A percentile compares a stretch with the other conserved stretches of the same genome.
Conservation (phyloP, 2,329 filamentous ascomycete species). For the Arthrocladium fulminans region DNA sequence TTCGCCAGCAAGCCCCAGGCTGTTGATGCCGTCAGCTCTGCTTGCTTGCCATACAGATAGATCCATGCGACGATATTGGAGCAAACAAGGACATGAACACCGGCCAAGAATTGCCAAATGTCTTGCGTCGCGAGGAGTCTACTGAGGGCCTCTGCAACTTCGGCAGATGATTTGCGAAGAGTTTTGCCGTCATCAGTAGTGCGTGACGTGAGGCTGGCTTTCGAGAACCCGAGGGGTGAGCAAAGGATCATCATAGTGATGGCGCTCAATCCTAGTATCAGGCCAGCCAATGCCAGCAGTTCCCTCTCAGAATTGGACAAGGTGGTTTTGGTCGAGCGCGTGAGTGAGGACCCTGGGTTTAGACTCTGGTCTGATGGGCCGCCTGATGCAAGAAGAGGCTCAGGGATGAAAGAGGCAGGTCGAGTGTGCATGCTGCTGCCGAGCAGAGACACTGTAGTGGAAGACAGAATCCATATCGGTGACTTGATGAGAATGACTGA, state of each 20-base stretch:
- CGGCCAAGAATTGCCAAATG: slow-evolving; percentile 16
- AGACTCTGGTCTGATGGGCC: not conserved
- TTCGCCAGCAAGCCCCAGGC: slow-evolving; percentile 17
- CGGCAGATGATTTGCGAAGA: not conserved
- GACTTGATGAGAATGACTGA: slow-evolving; percentile 19
- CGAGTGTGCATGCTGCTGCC: slow-evolving; percentile 20
- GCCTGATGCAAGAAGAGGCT: not conserved
- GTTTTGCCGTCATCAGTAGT: not conserved
- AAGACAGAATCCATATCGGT: slow-evolving; percentile 15
- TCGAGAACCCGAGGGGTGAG: slow-evolving; percentile 12
- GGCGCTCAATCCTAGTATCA: slow-evolving; percentile 14
- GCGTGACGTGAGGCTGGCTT: slow-evolving; percentile 2
- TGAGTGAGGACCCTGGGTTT: slow-evolving; percentile 6
- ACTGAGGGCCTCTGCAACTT: slow-evolving; percentile 16
- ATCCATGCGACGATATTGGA: slow-evolving; percentile 17
- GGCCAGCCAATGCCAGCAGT: slow-evolving; percentile 16
- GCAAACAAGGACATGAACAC: slow-evolving; percentile 15
- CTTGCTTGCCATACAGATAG: slow-evolving; percentile 9
- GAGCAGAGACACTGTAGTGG: slow-evolving; percentile 19
- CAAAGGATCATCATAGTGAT: slow-evolving; percentile 18
- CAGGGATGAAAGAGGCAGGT: slow-evolving; percentile 15
- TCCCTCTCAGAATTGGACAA: slow-evolving; percentile 10
- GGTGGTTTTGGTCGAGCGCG: not conserved
- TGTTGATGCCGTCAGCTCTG: not conserved
- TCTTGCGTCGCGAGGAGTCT: slow-evolving; percentile 17